Base-by-base conservation (phyloP, 2,329 filamentous ascomycete genomes). In the Epichloe hybrida region DNA sequence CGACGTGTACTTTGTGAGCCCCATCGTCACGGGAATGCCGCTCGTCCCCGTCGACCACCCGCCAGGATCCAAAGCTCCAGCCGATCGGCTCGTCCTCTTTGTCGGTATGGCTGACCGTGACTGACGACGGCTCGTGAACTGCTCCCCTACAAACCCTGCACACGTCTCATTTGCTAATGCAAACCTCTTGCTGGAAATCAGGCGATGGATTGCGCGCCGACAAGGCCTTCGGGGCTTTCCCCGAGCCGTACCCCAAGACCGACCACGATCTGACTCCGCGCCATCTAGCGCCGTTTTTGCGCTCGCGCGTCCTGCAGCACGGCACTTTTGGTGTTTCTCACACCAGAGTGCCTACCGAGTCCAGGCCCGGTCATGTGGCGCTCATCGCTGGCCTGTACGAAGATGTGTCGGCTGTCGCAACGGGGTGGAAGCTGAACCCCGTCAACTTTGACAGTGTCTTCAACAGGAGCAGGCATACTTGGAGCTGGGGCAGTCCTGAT, bases 391-490 rank as follows among this genome's bases (percentile, higher is more conserved):
- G 93, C 4, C 71, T 98, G 39, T 98, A 98, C 64, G 93, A 98
- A 68, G 93, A 98, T 72, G 93, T 98, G 1, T 97, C 93, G 36
- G 86, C 93, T 2, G 93, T 98, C 20, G 95, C 86, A 31, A 98
- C 94, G 1, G 93, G 93, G 15, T 98, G 93, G 93, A 97, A 98
- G 70, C 72, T 96, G 59, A 98, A 98, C 64, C 93, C 93, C 0
- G 93, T 98, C 62, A 86, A 97, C 63, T 98, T 98, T 62, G 93
- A 98, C 70, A 97, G 91, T 62, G 89, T 98, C 12, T 98, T 98
- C 77, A 98, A 98, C 66, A 81, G 88, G 55, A 97, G 91, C 64
- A 77, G 84, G 44, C 94, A 98, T 69, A 98, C 94, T 7, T 98
- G 93, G 93, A 95, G 90, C 66, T 98, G 93, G 93, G 93, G 93